Base-by-base conservation (phyloP, 305 asterid species). In the Ajuga reptans region DNA sequence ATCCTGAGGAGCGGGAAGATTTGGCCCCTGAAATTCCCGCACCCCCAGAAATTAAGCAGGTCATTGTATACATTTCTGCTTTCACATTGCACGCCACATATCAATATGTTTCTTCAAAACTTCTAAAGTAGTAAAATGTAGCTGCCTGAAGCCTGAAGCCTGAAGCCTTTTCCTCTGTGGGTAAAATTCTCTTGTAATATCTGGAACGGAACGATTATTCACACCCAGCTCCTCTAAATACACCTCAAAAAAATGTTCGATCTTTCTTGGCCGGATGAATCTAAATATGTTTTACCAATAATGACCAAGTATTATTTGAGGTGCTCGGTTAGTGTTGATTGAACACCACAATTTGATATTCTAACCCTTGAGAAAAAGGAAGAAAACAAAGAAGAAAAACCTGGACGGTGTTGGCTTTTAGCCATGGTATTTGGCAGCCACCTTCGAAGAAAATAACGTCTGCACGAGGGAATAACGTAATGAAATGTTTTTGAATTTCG, bases 41-140 rank as follows among this genome's bases (percentile, higher is more conserved):
- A 64, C 97, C 98, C 69, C 98, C 99, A 18, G 99, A 93, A 82
- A 93, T 93, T 67, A 93, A 90, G 85, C 96, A 90, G 97, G 99
- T 87, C 29, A 73, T 71, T 10, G 34, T 64, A 60, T 46, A 56
- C 37, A 6, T 45, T 66, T 47, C 6, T 24, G 10, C 49, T 14
- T 37, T 50, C 15, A 2, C 34, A 34, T 21, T 34, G 6, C 66
- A 59, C 9, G 33, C 50, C 34, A 37, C 36, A 59, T 59, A 4
- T 1, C 1, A 36, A 0, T 59, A 16, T 37, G 52, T 50, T 59
- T 9, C 42, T n/a, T 16, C 4, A 39, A 9, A 59, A 56, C 18
- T 18, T 71, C 39, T 41, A 41, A 53, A 14, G 62, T 49, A 43
- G 33, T 47, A 29, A 9, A 7, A 33, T 21, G 34, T 55, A 41